Base-by-base conservation (phyloP, 2,329 filamentous ascomycete genomes). In the Aschersonia sp. region DNA sequence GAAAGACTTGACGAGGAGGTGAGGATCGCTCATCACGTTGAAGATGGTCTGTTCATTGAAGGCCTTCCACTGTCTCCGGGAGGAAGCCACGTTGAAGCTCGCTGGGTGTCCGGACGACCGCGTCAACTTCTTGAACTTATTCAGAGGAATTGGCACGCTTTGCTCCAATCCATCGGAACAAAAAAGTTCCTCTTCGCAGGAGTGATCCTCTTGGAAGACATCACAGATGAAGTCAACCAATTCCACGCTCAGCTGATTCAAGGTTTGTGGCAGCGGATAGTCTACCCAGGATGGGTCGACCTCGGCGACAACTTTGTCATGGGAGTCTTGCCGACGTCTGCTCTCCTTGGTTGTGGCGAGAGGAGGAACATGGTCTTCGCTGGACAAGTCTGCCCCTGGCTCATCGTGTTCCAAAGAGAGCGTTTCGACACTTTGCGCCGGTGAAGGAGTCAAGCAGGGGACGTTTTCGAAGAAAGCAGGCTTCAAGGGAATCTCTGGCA, bases 21-120 rank as follows among this genome's bases (percentile, higher is more conserved):
- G 66, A 1, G 78, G 75, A 45, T 78, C 71, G 53, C 77, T 78
- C 45, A 85, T 66, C 5, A 81, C 73, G 53, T 75, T 75, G 58
- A 83, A 84, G 5, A 84, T 63, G 45, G 75, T 78, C 56, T 84
- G 81, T 52, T 82, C 74, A 32, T 76, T 70, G 54, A 84, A 84
- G 1, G 69, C 57, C 52, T 72, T 75, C 76, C 80, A 84, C 50
- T 77, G 67, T 9, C 64, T 57, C 48, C 51, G 56, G 2, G 55
- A 55, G 5, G 52, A 28, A 12, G 50, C 4, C 20, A 44, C 31
- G 1, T 45, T 38, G 6, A n/a, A n/a, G 6, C 9, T 46, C 20
- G 40, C 48, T 4, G 48, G 29, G 5, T 46, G 20, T 12, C 43
- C 46, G 10, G 31, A 46, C 20, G 48, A 51, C n/a, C 54, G 47